Conservation (phyloP, 495 filamentous ascomycete genomes). For the Aspergillus sclerotiicarbonarius region DNA sequence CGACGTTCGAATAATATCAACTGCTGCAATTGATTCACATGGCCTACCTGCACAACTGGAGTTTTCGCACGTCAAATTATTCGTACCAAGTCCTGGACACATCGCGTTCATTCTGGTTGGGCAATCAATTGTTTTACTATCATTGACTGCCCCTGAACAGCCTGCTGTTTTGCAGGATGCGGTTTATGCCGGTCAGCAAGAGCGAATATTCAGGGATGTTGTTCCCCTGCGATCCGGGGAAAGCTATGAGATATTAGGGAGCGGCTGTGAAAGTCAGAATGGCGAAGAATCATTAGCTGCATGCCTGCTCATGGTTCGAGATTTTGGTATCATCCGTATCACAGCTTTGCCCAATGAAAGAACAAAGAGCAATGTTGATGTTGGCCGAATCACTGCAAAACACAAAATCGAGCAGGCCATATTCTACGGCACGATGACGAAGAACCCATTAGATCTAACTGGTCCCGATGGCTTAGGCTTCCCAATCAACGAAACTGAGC, state of each 20-base stretch:
- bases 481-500: constrained; percentile 64
- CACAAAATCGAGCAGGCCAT: constrained; percentile 92
- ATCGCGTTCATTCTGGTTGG: constrained; percentile 83
- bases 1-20: constrained; percentile 29
- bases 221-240: constrained; percentile 73
- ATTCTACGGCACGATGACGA: constrained; percentile 77
- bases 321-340: constrained; percentile 77
- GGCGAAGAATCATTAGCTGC: constrained; percentile 53
- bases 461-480: constrained; percentile 62
- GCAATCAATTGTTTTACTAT: constrained; percentile 71
- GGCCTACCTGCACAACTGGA: constrained; percentile 25
- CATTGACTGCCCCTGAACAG: constrained; percentile 57
- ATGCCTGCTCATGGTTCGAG: constrained; percentile 70
- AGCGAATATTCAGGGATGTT: constrained; percentile 74
- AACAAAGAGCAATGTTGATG: constrained; percentile 27
- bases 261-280: constrained; percentile 37
- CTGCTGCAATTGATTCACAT: constrained; percentile 26
- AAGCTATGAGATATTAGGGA: constrained; percentile 46
- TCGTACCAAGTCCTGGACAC: constrained; percentile 70
- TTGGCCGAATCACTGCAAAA: constrained; percentile 64
- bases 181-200: constrained; percentile 54
- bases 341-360: constrained; percentile 36
- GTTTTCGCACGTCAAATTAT: constrained; percentile 62
- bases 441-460: constrained; percentile 78
- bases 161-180: constrained; percentile 69